Evolutionary conservation across 2,329 filamentous ascomycete species (phyloP).

Genomic region (Ceratocystis colombiana): DNA sequence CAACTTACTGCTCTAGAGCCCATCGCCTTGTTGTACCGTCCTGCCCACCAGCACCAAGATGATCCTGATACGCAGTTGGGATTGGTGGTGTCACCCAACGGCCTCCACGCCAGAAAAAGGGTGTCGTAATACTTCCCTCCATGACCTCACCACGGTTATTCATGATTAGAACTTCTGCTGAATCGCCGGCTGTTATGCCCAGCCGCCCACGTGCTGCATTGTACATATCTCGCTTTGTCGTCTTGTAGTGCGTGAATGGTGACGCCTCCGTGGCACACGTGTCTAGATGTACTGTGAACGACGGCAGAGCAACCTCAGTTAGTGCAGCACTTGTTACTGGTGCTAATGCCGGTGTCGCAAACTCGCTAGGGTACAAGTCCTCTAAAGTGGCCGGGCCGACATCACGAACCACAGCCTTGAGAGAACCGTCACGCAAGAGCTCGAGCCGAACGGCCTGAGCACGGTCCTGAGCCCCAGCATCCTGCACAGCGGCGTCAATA

Average conservation of each 20-base stretch:
- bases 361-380: conserved; percentile 35
- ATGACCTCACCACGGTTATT: conserved; percentile 59
- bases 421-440: conserved; percentile 40
- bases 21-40: conserved; percentile 73
- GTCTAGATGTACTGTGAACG: conserved; percentile 41
- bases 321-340: conserved; percentile 33
- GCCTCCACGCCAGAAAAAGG: conserved; percentile 65
- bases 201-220: conserved; percentile 55
- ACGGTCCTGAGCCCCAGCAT: background rate
- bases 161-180: conserved; percentile 64
- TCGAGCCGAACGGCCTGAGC: conserved; percentile 42
- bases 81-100: conserved; percentile 73
- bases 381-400: conserved; percentile 36
- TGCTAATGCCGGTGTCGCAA: conserved; percentile 39
- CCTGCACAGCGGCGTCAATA: conserved; percentile 29
- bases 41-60: conserved; percentile 60
- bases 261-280: conserved; percentile 36
- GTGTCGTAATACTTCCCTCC: conserved; percentile 74
- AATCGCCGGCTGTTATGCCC: conserved; percentile 38
- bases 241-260: conserved; percentile 78
- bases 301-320: conserved; percentile 29
- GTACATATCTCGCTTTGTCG: conserved; percentile 63
- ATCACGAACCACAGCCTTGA: conserved; percentile 37
- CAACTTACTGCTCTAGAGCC: conserved; percentile 57
- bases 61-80: conserved; percentile 32